Conservation (phyloP, 345 rosid genomes). For the Eucalyptus marginata region DNA sequence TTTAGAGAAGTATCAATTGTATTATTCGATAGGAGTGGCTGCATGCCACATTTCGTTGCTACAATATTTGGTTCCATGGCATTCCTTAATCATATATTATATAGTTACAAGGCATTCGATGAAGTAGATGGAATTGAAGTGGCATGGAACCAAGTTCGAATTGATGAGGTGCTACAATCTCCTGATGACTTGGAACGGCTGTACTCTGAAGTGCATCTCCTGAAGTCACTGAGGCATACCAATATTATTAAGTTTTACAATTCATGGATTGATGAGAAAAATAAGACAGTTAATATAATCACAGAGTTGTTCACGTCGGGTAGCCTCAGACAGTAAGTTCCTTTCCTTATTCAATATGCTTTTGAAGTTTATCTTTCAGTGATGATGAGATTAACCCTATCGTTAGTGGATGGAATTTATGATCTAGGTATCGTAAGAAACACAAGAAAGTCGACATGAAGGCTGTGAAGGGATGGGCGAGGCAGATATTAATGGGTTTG, state of each 20-base stretch:
- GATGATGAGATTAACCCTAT: conserved; percentile 4
- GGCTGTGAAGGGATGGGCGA: conserved; percentile 88
- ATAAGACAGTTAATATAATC: conserved; percentile 83
- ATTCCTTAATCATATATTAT: not conserved
- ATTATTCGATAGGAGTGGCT: not conserved
- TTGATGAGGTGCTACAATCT: conserved; percentile 88
- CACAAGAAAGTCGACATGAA: conserved; percentile 77
- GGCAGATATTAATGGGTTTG: conserved; percentile 78
- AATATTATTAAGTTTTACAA: conserved; percentile 70
- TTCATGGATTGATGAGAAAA: conserved; percentile 92
- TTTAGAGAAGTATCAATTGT: not conserved
- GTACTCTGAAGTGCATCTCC: conserved; percentile 83
- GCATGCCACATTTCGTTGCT: not conserved
- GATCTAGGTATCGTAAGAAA: conserved; percentile 75
- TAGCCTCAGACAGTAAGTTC: conserved; percentile 77
- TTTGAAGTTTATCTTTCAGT: not conserved
- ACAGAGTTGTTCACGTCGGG: conserved; percentile 96
- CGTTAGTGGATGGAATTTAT: conserved; percentile 8
- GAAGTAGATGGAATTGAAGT: conserved; percentile 94
- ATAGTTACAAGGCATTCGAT: conserved; percentile 89
- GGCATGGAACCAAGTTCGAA: conserved; percentile 92
- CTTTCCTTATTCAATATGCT: not conserved
- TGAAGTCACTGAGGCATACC: conserved; percentile 75
- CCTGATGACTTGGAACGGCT: conserved; percentile 81
- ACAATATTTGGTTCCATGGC: conserved; percentile 11